Evolutionary conservation across 768 basidiomycete genomes (phyloP).

Genomic region (Pulveroboletus sp.): DNA sequence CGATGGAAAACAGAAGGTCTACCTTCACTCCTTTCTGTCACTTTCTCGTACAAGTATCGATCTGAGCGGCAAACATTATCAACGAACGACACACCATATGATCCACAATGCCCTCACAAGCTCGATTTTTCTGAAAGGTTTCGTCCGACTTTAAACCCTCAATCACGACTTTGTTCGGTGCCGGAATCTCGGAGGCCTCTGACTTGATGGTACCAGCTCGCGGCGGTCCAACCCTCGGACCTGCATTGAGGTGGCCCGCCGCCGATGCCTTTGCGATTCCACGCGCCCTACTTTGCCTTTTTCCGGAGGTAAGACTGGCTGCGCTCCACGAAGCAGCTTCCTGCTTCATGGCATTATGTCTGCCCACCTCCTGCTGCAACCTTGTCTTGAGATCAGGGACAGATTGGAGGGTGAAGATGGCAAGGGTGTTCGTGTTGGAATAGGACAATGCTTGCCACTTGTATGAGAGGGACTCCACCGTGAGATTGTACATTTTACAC

Average conservation of each 20-base stretch:
- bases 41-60: conserved; percentile 94
- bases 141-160: conserved; percentile 29
- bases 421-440: conserved; percentile 28
- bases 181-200: conserved; percentile 16
- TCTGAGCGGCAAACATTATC: conserved; percentile 36
- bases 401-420: conserved; percentile 45
- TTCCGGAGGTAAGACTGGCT: conserved; percentile 6
- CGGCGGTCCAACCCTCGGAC: conserved; percentile 14
- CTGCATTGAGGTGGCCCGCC: conserved; percentile 6
- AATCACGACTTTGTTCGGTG: conserved; percentile 29
- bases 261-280: neutral
- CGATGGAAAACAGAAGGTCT: conserved; percentile 5
- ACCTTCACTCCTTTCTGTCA: conserved; percentile 82
- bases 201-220: conserved; percentile 14
- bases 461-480: conserved; percentile 50
- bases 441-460: conserved; percentile 61
- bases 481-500: conserved; percentile 57
- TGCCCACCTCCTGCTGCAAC: conserved; percentile 40
- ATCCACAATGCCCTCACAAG: conserved; percentile 44
- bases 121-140: conserved; percentile 38
- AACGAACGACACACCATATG: neutral
- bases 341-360: conserved; percentile 30
- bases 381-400: conserved; percentile 40
- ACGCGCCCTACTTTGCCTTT: conserved; percentile 8
- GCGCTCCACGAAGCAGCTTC: conserved; percentile 24